A percentile compares a stretch with the other conserved stretches of the same genome.
phyloP scores from a whole-genome alignment of 2,329 filamentous ascomycete species.

The Diaporthe amygdali region DNA sequence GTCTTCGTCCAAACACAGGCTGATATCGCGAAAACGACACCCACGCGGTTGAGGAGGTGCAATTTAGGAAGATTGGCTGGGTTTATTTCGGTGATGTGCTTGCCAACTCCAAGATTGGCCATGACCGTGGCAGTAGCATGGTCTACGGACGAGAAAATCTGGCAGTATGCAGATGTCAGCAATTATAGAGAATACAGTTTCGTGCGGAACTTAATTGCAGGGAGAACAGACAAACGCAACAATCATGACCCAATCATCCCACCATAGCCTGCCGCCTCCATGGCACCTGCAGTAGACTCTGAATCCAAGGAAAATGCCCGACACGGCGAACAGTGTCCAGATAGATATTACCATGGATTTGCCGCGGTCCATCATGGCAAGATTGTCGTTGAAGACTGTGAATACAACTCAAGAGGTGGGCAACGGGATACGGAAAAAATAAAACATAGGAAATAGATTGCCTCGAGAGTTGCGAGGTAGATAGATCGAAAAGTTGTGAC shows the following conservation, averaged over 20 bases:
- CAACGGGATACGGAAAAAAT: not conserved
- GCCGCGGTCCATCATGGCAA: not conserved
- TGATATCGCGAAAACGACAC: not conserved
- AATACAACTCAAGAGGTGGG: not conserved
- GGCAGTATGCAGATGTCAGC: not conserved
- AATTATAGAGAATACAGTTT: accelerated
- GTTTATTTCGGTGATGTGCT: not conserved
- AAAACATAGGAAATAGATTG: too few relatives aligned
- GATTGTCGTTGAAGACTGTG: not conserved
- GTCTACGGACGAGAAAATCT: not conserved
- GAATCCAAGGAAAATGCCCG: not conserved
- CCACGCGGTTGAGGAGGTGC: not conserved
- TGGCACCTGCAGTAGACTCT: not conserved
- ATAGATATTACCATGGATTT: not conserved
- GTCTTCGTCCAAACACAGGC: not conserved
- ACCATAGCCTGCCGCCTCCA: not conserved
- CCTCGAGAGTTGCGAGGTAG: not conserved
- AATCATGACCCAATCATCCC: constrained; percentile 4
- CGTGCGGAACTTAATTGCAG: not conserved
- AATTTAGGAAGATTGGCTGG: not conserved
- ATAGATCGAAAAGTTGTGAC: not conserved
- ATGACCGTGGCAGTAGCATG: not conserved
- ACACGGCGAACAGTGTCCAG: not conserved
- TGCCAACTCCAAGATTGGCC: not conserved
- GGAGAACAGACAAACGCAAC: not conserved